These are phyloP conservation scores for Phaeosphaeria sp. DNA, from an alignment of 2,329 filamentous ascomycete species.

Conservation along the genomic window DNA sequence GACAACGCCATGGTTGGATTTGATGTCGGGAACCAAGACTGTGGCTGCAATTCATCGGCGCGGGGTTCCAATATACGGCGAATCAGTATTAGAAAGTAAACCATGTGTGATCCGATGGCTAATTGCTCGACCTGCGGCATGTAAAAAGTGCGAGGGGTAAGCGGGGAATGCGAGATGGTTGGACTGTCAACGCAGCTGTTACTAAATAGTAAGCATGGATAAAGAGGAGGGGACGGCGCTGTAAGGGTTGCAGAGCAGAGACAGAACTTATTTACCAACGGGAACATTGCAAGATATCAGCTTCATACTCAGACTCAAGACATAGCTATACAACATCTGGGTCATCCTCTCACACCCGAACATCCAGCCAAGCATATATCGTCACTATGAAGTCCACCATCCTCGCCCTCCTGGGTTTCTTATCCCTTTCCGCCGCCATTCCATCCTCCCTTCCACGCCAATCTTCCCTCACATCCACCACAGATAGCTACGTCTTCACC, in stretches of 20 bases:
- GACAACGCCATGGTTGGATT: not conserved
- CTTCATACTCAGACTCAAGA: not conserved
- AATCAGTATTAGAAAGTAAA: not conserved
- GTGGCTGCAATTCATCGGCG: not conserved
- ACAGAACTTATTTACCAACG: not conserved
- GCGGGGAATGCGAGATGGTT: not conserved
- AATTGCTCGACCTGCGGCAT: not conserved
- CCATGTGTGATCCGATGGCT: slow-evolving; percentile 1
- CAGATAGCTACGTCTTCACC: slow-evolving; percentile 57
- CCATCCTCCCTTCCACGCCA: slow-evolving; percentile 2
- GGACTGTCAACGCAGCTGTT: not conserved
- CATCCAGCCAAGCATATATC: not conserved
- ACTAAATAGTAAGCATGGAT: not conserved
- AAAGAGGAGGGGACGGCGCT: not conserved
- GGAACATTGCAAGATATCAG: not conserved
- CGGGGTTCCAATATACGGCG: not conserved
- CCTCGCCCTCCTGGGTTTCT: not conserved
- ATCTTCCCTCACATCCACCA: slow-evolving; percentile 24
- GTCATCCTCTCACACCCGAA: not conserved
- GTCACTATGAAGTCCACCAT: slow-evolving; percentile 2
- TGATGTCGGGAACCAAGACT: not conserved
- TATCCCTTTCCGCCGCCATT: slow-evolving; percentile 2
- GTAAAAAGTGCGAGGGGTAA: not conserved
- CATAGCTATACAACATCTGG: too few relatives aligned
- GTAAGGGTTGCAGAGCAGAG: not conserved